Evolutionary conservation across 768 basidiomycete genomes (phyloP).

Genomic region (Rhizopogon sp.): DNA sequence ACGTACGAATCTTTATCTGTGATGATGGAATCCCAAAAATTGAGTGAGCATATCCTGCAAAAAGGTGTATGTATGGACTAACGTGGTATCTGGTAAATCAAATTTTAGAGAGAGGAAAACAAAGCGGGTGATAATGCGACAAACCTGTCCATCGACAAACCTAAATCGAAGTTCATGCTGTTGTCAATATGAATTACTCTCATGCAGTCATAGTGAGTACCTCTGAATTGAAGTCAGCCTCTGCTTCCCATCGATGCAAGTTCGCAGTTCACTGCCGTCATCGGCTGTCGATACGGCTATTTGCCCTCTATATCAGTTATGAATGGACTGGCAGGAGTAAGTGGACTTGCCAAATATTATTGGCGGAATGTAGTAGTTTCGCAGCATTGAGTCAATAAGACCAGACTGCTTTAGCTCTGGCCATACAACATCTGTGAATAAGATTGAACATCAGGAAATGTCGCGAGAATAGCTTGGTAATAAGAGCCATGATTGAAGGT

Average conservation of each 20-base stretch:
- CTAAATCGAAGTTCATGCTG: conserved; percentile 22
- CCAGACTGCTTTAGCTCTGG: conserved; percentile 51
- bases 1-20: conserved; percentile 39
- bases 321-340: not conserved
- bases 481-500: not conserved
- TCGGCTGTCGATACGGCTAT: conserved; percentile 34
- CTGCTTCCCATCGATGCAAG: conserved; percentile 74
- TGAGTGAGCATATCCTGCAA: conserved; percentile 5
- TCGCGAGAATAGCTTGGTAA: not conserved
- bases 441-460: not conserved
- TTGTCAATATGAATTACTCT: not conserved
- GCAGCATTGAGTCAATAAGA: conserved; percentile 60
- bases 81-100: conserved; percentile 36
- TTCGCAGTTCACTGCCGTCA: conserved; percentile 40
- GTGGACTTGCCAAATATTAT: conserved; percentile 52
- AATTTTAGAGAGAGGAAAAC: not conserved
- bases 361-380: conserved; percentile 64
- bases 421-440: conserved; percentile 56
- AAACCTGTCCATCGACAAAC: conserved; percentile 51
- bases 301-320: not conserved
- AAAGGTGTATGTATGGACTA: conserved; percentile 13
- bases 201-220: conserved; percentile 24
- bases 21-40: not conserved
- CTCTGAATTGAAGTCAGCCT: conserved; percentile 60
- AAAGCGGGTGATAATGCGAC: conserved; percentile 18